These are phyloP conservation scores for Rhodotorula graminis DNA, from an alignment of 768 basidiomycete genomes.

Conservation along the genomic window DNA sequence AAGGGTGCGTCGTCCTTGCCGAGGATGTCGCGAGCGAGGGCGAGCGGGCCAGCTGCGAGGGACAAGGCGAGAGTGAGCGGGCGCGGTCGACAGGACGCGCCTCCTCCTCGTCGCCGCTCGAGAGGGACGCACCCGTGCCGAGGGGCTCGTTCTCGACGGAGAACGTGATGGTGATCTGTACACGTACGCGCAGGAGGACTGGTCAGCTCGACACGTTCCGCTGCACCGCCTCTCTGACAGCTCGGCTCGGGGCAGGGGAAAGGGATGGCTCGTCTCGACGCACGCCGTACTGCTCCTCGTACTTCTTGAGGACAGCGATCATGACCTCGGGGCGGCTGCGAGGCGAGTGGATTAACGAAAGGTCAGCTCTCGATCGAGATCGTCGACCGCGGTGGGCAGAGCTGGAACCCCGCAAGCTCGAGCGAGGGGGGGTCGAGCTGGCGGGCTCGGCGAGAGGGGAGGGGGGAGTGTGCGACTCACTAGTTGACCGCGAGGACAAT, in stretches of 20 bases:
- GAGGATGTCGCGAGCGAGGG: conserved; percentile 51
- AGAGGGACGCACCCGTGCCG: conserved; percentile 49
- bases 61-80: background rate
- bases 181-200: background rate
- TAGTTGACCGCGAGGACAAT: conserved; percentile 54
- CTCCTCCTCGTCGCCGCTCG: no score
- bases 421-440: background rate
- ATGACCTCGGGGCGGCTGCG: conserved; percentile 52
- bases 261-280: background rate
- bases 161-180: conserved; percentile 51
- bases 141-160: conserved; percentile 53
- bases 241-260: background rate
- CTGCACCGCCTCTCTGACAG: no score
- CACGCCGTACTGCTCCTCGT: conserved; percentile 50
- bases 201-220: conserved; percentile 7
- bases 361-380: background rate
- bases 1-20: conserved; percentile 54
- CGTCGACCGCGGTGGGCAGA: background rate
- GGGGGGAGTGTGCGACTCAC: conserved; percentile 4
- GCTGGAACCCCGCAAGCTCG: background rate
- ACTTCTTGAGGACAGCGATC: conserved; percentile 52
- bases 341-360: conserved; percentile 6
- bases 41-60: conserved; percentile 50
- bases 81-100: no score
- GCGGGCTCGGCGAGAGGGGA: background rate